Base-by-base conservation (phyloP, 2,329 filamentous ascomycete genomes). In the Penicillium sp. region DNA sequence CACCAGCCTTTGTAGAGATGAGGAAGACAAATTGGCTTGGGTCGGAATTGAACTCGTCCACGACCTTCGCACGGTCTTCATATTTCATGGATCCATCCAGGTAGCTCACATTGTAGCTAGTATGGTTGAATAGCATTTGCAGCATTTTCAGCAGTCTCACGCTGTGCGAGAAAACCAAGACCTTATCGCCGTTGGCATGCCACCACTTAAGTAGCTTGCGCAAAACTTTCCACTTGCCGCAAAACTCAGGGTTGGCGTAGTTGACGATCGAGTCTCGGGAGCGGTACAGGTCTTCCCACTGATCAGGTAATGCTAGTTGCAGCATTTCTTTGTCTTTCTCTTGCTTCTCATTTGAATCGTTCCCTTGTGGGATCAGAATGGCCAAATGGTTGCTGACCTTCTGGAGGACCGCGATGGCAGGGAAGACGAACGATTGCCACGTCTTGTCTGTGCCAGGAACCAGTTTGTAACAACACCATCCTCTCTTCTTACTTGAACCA, bases 141-240 rank as follows among this genome's bases (percentile, higher is more conserved):
- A 99, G 80, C 72, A 98, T 95, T 46, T 87, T 88, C 24, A 99
- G 78, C 2, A 99, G 80, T 2, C 90, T 86, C 4, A 98, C 92
- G 60, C 90, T 96, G 70, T 98, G 93, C 0, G 91, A 96, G 74
- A 99, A 99, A 2, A 99, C 89, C 0, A 99, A 83, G 0, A 97
- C 95, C 75, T 98, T 99, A 77, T 97, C 92, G 14, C 92, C 91
- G 69, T 90, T 92, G 14, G 85, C 82, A 71, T 96, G 86, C 95
- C 95, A 99, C 74, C 95, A 94, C 56, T 87, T 88, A 6, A 99
- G 83, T 4, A 99, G 80, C 67, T 91, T 93, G 73, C 88, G 91
- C 33, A 99, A 75, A 1, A 99, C 87, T 70, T 91, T 92, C 95
- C 95, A 99, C 76, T 99, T 99, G 3, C 95, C 95, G 70, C 95